These are phyloP conservation scores for Podospora bellae-mahoneyi DNA, from an alignment of 495 filamentous ascomycete species.

Conservation along the genomic window DNA sequence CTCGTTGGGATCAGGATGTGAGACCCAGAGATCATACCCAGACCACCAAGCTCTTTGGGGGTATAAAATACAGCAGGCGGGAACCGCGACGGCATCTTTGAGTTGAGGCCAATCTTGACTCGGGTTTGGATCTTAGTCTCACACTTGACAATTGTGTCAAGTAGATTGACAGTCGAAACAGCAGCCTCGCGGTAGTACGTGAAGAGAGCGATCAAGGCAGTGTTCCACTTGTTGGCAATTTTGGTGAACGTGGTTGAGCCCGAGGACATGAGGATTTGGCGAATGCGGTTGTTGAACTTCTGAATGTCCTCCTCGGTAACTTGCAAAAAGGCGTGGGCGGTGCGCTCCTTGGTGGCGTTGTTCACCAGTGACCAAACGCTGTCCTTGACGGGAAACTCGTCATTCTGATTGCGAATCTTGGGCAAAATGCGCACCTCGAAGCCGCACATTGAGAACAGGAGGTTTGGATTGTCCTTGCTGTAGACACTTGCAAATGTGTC, in stretches of 20 bases:
- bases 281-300: conserved; percentile 98
- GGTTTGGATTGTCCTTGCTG: conserved; percentile 95
- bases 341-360: conserved; percentile 93
- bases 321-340: conserved; percentile 95
- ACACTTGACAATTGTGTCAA: conserved; percentile 99
- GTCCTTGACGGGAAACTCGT: conserved; percentile 96
- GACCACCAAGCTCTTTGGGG: conserved; percentile 93
- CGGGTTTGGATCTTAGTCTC: conserved; percentile 99
- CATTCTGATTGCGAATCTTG: conserved; percentile 90
- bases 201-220: conserved; percentile 95
- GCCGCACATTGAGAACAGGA: conserved; percentile 96
- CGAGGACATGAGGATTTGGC: conserved; percentile 98
- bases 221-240: conserved; percentile 99
- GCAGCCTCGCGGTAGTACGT: conserved; percentile 99
- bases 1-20: conserved; percentile 98
- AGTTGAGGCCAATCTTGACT: conserved; percentile 98
- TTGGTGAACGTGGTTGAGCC: conserved; percentile 99
- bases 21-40: conserved; percentile 98
- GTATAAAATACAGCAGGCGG: conserved; percentile 99
- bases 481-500: conserved; percentile 99
- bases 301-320: conserved; percentile 98
- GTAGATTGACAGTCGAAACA: conserved; percentile 90
- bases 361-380: conserved; percentile 97
- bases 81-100: conserved; percentile 99
- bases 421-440: conserved; percentile 97